A percentile compares a stretch with the other conserved stretches of the same genome.
phyloP scores from a whole-genome alignment of 257 asterid genomes.

The Forsythia viridissima region DNA sequence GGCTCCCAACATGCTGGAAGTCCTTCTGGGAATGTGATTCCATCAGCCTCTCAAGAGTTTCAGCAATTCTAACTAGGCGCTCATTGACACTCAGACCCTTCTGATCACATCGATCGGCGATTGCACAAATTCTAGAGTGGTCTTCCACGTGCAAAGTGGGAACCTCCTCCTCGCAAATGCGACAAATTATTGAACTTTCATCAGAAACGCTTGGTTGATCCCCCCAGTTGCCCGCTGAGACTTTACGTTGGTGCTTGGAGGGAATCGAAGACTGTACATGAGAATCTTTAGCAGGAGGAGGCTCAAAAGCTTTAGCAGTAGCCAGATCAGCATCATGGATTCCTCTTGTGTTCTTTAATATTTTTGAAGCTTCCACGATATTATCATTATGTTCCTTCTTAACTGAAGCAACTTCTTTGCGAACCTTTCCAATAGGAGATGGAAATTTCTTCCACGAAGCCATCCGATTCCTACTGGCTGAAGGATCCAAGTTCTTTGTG shows the following conservation, averaged over 20 bases:
- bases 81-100: conserved; percentile 90
- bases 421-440: conserved; percentile 67
- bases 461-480: conserved; percentile 69
- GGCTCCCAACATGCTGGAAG: conserved; percentile 68
- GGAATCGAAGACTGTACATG: conserved; percentile 40
- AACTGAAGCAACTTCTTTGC: conserved; percentile 51
- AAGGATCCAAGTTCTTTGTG: conserved; percentile 45
- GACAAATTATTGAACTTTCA: conserved; percentile 93
- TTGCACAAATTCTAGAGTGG: conserved; percentile 94
- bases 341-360: conserved; percentile 45
- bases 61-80: conserved; percentile 79
- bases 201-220: conserved; percentile 78
- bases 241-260: conserved; percentile 69
- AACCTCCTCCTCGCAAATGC: conserved; percentile 98
- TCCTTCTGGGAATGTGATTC: conserved; percentile 74
- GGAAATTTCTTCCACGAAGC: conserved; percentile 93
- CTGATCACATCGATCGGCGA: conserved; percentile 96
- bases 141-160: conserved; percentile 97
- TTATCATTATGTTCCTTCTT: conserved; percentile 57
- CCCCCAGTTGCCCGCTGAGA: conserved; percentile 93
- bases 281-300: conserved; percentile 54
- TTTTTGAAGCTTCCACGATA: conserved; percentile 49
- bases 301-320: conserved; percentile 56
- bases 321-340: conserved; percentile 58
- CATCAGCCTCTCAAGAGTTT: conserved; percentile 88